Evolutionary conservation across 2,329 filamentous ascomycete species (phyloP).

Genomic region (Trichothecium sympodiale): DNA sequence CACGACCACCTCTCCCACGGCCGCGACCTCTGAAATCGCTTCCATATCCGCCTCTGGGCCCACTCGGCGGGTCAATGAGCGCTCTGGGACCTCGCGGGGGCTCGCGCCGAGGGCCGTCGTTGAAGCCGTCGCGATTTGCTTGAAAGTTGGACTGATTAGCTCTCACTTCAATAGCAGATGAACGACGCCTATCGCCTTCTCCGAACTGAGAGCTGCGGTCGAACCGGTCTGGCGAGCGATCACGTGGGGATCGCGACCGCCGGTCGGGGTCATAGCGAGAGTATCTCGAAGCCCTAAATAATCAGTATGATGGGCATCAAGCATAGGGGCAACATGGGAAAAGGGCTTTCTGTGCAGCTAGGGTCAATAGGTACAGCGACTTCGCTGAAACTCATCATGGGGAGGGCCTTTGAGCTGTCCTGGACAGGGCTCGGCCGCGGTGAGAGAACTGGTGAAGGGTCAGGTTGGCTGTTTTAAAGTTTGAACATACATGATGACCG

Average conservation of each 20-base stretch:
- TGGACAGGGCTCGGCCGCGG: too few species aligned
- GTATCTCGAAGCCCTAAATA: slow-evolving; percentile 40
- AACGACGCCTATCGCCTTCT: slow-evolving; percentile 59
- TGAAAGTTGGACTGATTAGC: slow-evolving; percentile 49
- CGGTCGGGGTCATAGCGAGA: slow-evolving; percentile 52
- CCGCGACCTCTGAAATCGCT: slow-evolving; percentile 49
- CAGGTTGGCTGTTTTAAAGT: too few species aligned
- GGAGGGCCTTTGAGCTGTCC: too few species aligned
- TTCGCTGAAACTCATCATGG: background rate
- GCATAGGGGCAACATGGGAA: too few species aligned
- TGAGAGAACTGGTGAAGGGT: too few species aligned
- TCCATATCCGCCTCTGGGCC: slow-evolving; percentile 55
- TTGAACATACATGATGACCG: too few species aligned
- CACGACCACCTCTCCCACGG: slow-evolving; percentile 47
- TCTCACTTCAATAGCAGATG: slow-evolving; percentile 47
- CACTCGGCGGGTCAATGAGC: slow-evolving; percentile 57
- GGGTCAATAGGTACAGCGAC: slow-evolving; percentile 1
- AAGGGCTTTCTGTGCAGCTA: background rate
- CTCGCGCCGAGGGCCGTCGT: slow-evolving; percentile 49
- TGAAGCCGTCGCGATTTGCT: slow-evolving; percentile 45
- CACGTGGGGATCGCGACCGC: slow-evolving; percentile 54
- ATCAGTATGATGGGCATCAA: too few species aligned
- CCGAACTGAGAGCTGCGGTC: slow-evolving; percentile 42
- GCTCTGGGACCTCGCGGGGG: slow-evolving; percentile 76
- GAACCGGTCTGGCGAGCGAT: slow-evolving; percentile 59